A percentile compares a stretch with the other conserved stretches of the same genome.
Conservation (phyloP, 768 basidiomycete species). For the Trametes coccinea region DNA sequence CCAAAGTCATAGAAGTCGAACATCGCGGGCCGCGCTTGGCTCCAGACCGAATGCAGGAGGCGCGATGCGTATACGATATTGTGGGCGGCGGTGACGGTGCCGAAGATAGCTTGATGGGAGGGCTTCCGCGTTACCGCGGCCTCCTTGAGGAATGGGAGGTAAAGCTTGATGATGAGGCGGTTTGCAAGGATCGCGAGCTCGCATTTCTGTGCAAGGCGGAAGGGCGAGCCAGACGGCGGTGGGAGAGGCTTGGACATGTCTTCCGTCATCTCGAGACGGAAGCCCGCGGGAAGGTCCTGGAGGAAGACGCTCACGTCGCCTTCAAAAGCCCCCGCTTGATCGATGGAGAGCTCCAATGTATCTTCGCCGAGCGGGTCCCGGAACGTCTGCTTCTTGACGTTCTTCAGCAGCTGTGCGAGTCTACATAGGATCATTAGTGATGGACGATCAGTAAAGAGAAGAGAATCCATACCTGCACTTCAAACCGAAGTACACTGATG, state of each 20-base stretch:
- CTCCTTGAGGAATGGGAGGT: constrained; percentile 60
- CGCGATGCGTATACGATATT: constrained; percentile 55
- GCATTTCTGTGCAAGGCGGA: constrained; percentile 52
- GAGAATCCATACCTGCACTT: constrained; percentile 55
- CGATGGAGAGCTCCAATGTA: constrained; percentile 47
- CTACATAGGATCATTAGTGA: constrained; percentile 34
- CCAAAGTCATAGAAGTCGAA: constrained; percentile 62
- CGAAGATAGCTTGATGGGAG: constrained; percentile 54
- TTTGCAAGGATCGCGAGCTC: constrained; percentile 63
- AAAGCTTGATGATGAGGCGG: constrained; percentile 60
- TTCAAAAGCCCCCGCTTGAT: constrained; percentile 61
- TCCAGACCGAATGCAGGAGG: constrained; percentile 43
- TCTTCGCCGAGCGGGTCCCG: constrained; percentile 38
- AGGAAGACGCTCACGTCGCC: constrained; percentile 57
- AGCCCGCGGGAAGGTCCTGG: constrained; percentile 48
- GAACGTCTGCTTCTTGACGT: constrained; percentile 52
- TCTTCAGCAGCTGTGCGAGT: constrained; percentile 63
- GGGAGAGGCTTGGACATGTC: constrained; percentile 30
- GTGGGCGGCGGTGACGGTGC: constrained; percentile 67
- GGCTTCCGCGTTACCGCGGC: constrained; percentile 32
- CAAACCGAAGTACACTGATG: constrained; percentile 51
- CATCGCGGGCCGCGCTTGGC: constrained; percentile 43
- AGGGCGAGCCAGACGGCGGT: constrained; percentile 31
- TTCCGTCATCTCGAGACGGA: constrained; percentile 44
- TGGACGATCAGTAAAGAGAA: not conserved